Base-by-base conservation (phyloP, 208 protist species). In the Crithidia mellificae region DNA sequence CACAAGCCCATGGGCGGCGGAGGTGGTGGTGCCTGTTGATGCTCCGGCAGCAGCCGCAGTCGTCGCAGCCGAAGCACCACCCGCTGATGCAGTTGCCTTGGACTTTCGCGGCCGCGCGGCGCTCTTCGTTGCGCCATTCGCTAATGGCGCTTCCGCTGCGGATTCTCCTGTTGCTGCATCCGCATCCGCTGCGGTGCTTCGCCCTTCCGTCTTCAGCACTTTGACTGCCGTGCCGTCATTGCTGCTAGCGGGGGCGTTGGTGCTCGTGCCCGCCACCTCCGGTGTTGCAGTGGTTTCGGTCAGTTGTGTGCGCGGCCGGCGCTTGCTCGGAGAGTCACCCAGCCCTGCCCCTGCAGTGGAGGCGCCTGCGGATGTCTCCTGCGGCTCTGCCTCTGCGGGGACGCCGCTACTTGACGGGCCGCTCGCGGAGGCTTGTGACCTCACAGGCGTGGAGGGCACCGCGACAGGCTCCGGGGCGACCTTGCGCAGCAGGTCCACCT, bases 401-500 rank as follows among this genome's bases (percentile, higher is more conserved):
- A n/a, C n/a, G n/a, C n/a, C n/a, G n/a, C n/a, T n/a, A n/a, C n/a
- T n/a, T n/a, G n/a, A n/a, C n/a, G n/a, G n/a, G n/a, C n/a, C n/a
- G n/a, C n/a, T n/a, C n/a, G 52, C 20, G 30, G 32, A 38, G 20
- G 8, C 44, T n/a, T 25, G 43, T 20, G 61, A 20, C 14, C 11
- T 29, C 1, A 43, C 50, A 17, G 61, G 43, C 46, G 58, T 17
- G 36, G 51, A 43, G 14, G 43, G 14, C 41, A 52, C 44, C 19
- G 30, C 47, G 15, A 52, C 61, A n/a, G 59, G 64, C 30, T 72
- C 74, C 15, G 75, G 66, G 9, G 84, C 65, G 6, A 80, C 76
- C 43, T 83, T 85, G 15, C 76, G 67, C 43, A 95, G 80, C 67
- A 80, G 75, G 39, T 88, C 84, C 11, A 81, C 62, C 53, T 70